Percentiles rank a stretch among this genome's conserved stretches.
Evolutionary conservation across 2,329 filamentous ascomycete species (phyloP).

Genomic region (Pseudopyrenochaeta lycopersici): DNA sequence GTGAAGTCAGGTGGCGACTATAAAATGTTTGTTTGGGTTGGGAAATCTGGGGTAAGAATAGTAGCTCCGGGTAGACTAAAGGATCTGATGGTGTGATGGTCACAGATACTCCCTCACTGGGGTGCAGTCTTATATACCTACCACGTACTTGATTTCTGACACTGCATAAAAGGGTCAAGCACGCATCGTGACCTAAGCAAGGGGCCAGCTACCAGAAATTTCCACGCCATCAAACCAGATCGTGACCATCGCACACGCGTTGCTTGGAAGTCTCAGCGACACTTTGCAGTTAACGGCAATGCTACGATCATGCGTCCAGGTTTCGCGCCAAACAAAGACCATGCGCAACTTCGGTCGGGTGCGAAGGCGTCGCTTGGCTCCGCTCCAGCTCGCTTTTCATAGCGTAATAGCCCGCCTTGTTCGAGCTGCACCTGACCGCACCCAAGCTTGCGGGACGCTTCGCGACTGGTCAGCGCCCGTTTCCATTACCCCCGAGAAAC

Average conservation of each 20-base stretch:
- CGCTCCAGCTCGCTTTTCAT: slow-evolving; percentile 25
- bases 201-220: slow-evolving; percentile 26
- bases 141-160: background rate
- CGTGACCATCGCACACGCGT: slow-evolving; percentile 34
- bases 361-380: slow-evolving; percentile 25
- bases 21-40: background rate
- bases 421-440: slow-evolving; percentile 33
- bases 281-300: slow-evolving; percentile 56
- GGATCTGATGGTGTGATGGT: slow-evolving; percentile 27
- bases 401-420: slow-evolving; percentile 40
- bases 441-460: background rate
- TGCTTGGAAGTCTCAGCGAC: slow-evolving; percentile 31
- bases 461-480: slow-evolving; percentile 21
- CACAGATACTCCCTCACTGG: slow-evolving; percentile 10
- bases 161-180: background rate
- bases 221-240: slow-evolving; percentile 38
- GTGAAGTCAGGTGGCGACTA: slow-evolving; percentile 22
- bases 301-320: slow-evolving; percentile 44
- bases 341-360: slow-evolving; percentile 19
- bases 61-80: slow-evolving; percentile 8
- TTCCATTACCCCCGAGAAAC: slow-evolving; percentile 12
- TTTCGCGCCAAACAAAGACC: slow-evolving; percentile 31
- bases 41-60: slow-evolving; percentile 21
- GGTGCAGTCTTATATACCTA: slow-evolving; percentile 31
- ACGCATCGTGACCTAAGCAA: background rate